Evolutionary conservation across 2,329 filamentous ascomycete genomes (phyloP), one percentile per base, ranked within the genome.

Genomic region (Coniella vitis): DNA sequence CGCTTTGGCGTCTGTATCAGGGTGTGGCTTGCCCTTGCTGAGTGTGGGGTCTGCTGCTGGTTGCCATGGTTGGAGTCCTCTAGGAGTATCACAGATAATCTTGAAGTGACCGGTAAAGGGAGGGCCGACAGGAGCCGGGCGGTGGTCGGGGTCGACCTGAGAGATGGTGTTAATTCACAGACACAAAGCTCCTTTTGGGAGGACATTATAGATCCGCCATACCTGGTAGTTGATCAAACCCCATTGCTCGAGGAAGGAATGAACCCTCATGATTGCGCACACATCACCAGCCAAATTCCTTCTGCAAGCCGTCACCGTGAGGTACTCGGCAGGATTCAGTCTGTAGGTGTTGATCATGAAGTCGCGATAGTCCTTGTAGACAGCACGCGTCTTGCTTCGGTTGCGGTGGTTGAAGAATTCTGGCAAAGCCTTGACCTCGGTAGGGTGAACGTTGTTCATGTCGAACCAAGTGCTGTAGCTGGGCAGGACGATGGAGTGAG

Each of bases 341-440:
- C 93, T 85, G 69, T 98, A 98, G 13, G 93, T 97, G 72, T 98
- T 98, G 72, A 98, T 90, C 93, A 98, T 98, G 64, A 98, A 98
- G 64, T 98, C 93, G 58, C 93, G 85, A 69, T 98, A 98, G 64
- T 98, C 93, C 69, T 97, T 97, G 74, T 98, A 98, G 19, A 97
- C 88, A 42, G 90, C 84, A 1, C 90, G 86, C 0, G 93, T 98
- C 72, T 98, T 98, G 81, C 93, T 97, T 61, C 93, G 86, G 69
- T 98, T 98, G 52, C 93, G 83, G 66, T 83, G 91, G 72, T 98
- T 98, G 79, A 98, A 98, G 71, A 97, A 98, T 66, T 98, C 93
- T 17, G 91, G 90, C 57, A 98, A 77, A 7, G 90, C 90, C 69
- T 96, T 98, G 63, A 86, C 87, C 72, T 98, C 93, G 59, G 96